A percentile compares a stretch with the other conserved stretches of the same genome.
phyloP scores from a whole-genome alignment of 495 filamentous ascomycete genomes.

The Trichoderma virens region DNA sequence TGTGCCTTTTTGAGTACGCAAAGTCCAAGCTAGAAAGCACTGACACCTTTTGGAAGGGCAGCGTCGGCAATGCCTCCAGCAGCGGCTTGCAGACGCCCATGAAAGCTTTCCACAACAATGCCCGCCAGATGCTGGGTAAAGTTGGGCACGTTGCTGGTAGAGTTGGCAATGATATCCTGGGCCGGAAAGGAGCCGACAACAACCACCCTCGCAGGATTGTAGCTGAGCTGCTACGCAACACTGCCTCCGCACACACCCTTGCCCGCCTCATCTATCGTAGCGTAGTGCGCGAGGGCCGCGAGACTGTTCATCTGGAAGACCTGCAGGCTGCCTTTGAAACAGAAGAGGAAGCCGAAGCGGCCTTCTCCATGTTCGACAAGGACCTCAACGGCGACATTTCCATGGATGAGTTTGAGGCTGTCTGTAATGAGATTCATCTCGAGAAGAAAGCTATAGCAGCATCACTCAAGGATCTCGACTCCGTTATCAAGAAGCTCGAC shows the following conservation, averaged over 20 bases:
- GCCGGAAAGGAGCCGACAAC: slow-evolving; percentile 62
- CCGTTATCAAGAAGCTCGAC: slow-evolving; percentile 87
- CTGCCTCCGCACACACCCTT: slow-evolving; percentile 71
- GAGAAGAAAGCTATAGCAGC: slow-evolving; percentile 95
- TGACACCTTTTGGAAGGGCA: slow-evolving; percentile 50
- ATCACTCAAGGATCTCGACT: slow-evolving; percentile 89
- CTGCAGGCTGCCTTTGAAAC: slow-evolving; percentile 74
- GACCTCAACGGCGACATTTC: slow-evolving; percentile 96
- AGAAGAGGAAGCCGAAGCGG: slow-evolving; percentile 81
- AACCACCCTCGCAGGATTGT: slow-evolving; percentile 79
- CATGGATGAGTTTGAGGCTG: slow-evolving; percentile 89
- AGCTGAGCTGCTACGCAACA: slow-evolving; percentile 66
- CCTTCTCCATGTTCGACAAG: slow-evolving; percentile 90
- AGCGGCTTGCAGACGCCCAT: slow-evolving; percentile 67
- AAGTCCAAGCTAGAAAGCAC: slow-evolving; percentile 62
- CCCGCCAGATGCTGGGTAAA: slow-evolving; percentile 63
- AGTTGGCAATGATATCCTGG: slow-evolving; percentile 92
- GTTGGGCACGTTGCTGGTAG: slow-evolving; percentile 85
- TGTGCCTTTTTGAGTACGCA: slow-evolving; percentile 77
- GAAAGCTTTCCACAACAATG: slow-evolving; percentile 59
- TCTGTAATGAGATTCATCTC: slow-evolving; percentile 88
- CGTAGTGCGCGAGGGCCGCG: slow-evolving; percentile 64
- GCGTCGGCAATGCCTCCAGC: slow-evolving; percentile 19
- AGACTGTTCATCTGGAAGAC: slow-evolving; percentile 70
- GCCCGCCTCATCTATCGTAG: slow-evolving; percentile 90